Percentiles rank a stretch among this genome's conserved stretches.
Conservation (phyloP, 306 rosid species). For the Lathyrus aphaca region DNA sequence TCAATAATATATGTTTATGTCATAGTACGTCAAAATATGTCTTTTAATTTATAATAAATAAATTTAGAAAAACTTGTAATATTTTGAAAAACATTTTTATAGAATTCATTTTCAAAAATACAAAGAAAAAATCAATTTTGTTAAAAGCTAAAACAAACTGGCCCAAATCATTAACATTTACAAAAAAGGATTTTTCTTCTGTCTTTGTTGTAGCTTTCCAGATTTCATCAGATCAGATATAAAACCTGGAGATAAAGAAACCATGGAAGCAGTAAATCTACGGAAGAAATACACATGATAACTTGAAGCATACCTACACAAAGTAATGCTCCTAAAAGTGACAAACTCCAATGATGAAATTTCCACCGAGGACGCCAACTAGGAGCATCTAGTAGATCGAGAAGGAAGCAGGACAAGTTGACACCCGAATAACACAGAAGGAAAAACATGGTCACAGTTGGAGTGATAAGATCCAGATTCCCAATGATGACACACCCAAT, state of each 20-base stretch:
- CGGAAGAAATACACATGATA: constrained; percentile 13
- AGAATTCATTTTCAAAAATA: no score
- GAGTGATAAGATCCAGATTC: constrained; percentile 99
- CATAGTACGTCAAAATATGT: no score
- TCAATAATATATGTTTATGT: no score
- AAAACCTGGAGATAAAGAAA: constrained; percentile 22
- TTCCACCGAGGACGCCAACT: constrained; percentile 99
- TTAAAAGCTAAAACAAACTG: no score
- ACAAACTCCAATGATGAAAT: constrained; percentile 98
- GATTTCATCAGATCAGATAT: constrained; percentile 15
- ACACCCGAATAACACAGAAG: constrained; percentile 96
- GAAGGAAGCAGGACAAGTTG: constrained; percentile 99
- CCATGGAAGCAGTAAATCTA: not conserved
- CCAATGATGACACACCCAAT: constrained; percentile 92
- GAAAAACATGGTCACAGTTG: constrained; percentile 97
- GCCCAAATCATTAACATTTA: constrained; percentile 14
- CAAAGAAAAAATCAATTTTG: no score
- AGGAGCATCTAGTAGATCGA: constrained; percentile 99
- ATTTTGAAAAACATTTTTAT: no score
- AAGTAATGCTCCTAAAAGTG: constrained; percentile 93
- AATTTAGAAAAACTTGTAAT: no score
- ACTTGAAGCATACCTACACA: constrained; percentile 68
- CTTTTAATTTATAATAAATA: no score
- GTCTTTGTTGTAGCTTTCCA: constrained; percentile 16
- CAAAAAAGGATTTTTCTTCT: constrained; percentile 1